Evolutionary conservation across 768 basidiomycete species (phyloP), one percentile per base, ranked within the genome.

Genomic region (Tulasnella sp.): DNA sequence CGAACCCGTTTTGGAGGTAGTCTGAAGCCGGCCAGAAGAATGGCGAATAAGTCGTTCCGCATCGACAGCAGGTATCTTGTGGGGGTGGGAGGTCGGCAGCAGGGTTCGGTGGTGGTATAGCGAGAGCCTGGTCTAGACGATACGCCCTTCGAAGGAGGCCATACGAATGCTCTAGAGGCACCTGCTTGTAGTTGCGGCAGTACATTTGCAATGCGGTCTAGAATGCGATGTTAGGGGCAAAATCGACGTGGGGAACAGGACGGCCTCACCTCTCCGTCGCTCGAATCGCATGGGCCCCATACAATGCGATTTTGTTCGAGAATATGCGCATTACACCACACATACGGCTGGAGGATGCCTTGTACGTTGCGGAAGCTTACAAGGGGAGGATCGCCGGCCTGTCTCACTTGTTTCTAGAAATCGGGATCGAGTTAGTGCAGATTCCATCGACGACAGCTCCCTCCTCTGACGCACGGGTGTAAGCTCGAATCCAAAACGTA

Each of bases 131-230:
- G 84, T 98, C 97, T 28, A 98, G 88, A 24, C 96, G 91, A 24
- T 91, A 91, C 11, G 96, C 96, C 86, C 97, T 97, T 76, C 97
- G 94, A 37, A 98, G 90, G 8, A 97, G 89, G 2, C 92, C 94
- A 85, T 97, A 96, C 1, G 95, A 92, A 83, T 94, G 92, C 31
- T 83, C 87, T 2, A 92, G 87, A 0, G 89, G 88, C 9, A 93
- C 92, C 83, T 93, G 93, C 85, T 99, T 99, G 88, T 96, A 97
- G 16, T 90, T 89, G 81, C 90, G 90, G 77, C 93, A 93, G 85
- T 94, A 99, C 18, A 94, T 91, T 86, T 98, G 96, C 28, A 98
- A 89, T 0, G 96, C 94, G 14, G 95, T 96, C 96, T 98, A 82
- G 12, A n/a, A 5, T 28, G 12, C 41, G 37, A 58, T 24, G 58